Evolutionary conservation across 805 yeast genomes (phyloP).

Genomic region (Ogataea ramenticola): DNA sequence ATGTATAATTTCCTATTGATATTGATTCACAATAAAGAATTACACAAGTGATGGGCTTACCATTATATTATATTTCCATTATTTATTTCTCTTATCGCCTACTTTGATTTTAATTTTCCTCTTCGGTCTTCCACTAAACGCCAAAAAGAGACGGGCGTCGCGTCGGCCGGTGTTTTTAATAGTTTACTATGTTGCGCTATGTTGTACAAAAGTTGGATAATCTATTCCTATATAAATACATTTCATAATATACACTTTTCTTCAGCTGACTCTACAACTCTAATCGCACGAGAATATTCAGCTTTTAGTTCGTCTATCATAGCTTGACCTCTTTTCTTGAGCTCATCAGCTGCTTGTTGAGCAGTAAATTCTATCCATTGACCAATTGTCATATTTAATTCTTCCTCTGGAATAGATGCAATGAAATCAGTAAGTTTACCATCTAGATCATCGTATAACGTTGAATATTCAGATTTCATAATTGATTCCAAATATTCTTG

Average conservation of each 20-base stretch:
- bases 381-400: slow-evolving; percentile 59
- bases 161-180: no score
- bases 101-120: slow-evolving; percentile 4
- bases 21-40: no score
- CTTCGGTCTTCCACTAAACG: neutral
- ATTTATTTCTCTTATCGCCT: slow-evolving; percentile 30
- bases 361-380: slow-evolving; percentile 63
- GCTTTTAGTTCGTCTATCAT: slow-evolving; percentile 40
- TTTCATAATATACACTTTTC: neutral
- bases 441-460: slow-evolving; percentile 52
- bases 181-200: no score
- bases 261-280: slow-evolving; percentile 19
- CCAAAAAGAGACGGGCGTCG: no score
- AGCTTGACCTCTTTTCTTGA: slow-evolving; percentile 37
- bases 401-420: slow-evolving; percentile 61
- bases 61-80: no score
- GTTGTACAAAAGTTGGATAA: no score
- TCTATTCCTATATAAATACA: no score
- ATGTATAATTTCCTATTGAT: no score
- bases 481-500: slow-evolving; percentile 2
- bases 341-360: slow-evolving; percentile 40
- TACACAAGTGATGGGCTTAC: no score
- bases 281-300: slow-evolving; percentile 46
- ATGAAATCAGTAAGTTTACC: slow-evolving; percentile 61
- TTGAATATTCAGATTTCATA: slow-evolving; percentile 26